Base-by-base conservation (phyloP, 371 early-diverging fungal species). In the Parasitella parasitica region DNA sequence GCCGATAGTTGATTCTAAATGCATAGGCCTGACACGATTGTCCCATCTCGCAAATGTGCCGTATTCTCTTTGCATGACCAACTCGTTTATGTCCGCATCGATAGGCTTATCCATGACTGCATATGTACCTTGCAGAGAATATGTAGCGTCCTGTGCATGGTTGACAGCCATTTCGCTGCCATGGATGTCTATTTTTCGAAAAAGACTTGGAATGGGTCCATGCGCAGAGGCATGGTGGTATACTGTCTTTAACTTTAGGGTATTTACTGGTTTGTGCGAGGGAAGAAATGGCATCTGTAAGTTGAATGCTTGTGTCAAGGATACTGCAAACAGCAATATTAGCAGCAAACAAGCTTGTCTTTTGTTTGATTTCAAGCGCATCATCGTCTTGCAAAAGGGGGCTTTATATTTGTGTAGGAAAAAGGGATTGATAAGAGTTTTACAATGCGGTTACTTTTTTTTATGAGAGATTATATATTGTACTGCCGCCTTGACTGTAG, bases 171-270 rank as follows among this genome's bases (percentile, higher is more conserved):
- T 28, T 9, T 24, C 6, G 8, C 9, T 27, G 39, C 36, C 28
- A 18, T 34, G 48, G 11, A 79, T 36, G 38, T 83, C 77, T 35
- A 74, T 59, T 46, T 65, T 68, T 43, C 84, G 74, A 58, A 82
- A 85, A 18, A 85, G 76, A 12, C 61, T 28, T 8, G 83, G 77
- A 57, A 70, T 73, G 20, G 72, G 77, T 6, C 76, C 76, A 30
- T 59, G 36, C 15, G 54, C 70, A 22, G 72, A 72, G n/a, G 67
- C 65, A 57, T 65, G 80, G 54, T 80, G 73, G 43, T 77, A 80
- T 49, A 80, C 63, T 26, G 49, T 63, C 63, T 72, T 80, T 6
- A 80, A 63, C n/a, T 55, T 49, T 22, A 65, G 38, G 11, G 56
- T 38, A 30, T 54, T 57, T 27, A 51, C 27, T 30, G 46, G 39